Conservation (phyloP, 768 basidiomycete genomes). For the Trametes meyenii region DNA sequence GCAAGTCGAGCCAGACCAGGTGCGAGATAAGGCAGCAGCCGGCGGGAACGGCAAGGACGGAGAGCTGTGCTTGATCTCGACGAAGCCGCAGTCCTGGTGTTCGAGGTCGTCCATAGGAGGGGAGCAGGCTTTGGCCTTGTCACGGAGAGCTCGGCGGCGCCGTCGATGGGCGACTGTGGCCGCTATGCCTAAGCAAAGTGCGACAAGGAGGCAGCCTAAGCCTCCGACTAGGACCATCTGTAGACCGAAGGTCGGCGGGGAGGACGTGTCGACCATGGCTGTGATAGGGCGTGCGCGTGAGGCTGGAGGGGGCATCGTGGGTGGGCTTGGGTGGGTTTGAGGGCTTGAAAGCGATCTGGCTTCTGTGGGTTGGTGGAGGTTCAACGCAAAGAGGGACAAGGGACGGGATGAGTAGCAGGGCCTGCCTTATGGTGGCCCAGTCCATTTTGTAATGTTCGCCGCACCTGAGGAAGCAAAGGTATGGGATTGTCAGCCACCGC, state of each 20-base stretch:
- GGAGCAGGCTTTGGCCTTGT: background rate
- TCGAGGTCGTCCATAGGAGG: constrained; percentile 1
- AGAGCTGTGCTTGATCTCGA: background rate
- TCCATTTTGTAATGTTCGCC: background rate
- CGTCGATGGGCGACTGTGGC: background rate
- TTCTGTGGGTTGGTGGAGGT: background rate
- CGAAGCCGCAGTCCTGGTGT: background rate
- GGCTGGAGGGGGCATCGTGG: background rate
- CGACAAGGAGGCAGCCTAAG: background rate
- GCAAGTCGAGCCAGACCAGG: background rate
- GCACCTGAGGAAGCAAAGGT: background rate
- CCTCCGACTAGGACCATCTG: constrained; percentile 6
- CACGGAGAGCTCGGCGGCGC: background rate
- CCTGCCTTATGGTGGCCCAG: background rate
- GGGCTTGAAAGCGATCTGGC: background rate
- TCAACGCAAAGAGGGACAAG: constrained; percentile 3
- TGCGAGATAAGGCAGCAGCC: constrained; percentile 3
- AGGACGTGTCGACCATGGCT: background rate
- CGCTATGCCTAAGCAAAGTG: background rate
- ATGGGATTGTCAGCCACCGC: background rate
- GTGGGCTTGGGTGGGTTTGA: background rate
- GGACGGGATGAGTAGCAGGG: background rate
- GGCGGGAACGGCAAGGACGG: background rate
- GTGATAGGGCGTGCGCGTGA: background rate
- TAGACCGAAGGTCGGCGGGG: constrained; percentile 1